phyloP scores from a whole-genome alignment of 1,284 basidiomycete species.

The Abortiporus biennis region DNA sequence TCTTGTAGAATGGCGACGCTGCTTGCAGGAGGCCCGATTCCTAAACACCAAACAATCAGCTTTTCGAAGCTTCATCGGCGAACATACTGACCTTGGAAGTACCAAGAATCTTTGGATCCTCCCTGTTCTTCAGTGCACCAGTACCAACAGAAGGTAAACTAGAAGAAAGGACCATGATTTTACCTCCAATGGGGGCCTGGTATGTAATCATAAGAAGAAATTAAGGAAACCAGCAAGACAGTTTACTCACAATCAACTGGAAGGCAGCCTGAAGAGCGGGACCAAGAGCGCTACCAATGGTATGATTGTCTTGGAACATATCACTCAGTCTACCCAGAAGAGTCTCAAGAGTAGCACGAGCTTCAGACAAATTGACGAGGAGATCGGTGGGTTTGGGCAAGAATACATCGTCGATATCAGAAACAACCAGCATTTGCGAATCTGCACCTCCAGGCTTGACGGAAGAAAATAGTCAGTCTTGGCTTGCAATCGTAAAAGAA shows the following conservation, averaged over 20 bases:
- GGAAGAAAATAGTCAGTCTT: conserved; percentile 6
- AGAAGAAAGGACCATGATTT: conserved; percentile 88
- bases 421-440: conserved; percentile 93
- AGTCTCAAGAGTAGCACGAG: conserved; percentile 75
- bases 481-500: conserved; percentile 1
- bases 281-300: conserved; percentile 92
- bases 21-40: conserved; percentile 87
- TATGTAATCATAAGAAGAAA: conserved; percentile 7
- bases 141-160: conserved; percentile 86
- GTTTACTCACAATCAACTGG: conserved; percentile 79
- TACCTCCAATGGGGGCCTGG: conserved; percentile 78
- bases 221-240: conserved; percentile 2
- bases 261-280: conserved; percentile 94
- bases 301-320: conserved; percentile 95
- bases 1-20: conserved; percentile 95
- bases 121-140: conserved; percentile 92
- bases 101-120: conserved; percentile 94
- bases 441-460: conserved; percentile 79
- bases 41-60: conserved; percentile 26
- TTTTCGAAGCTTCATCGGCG: neutral
- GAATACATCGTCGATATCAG: conserved; percentile 96
- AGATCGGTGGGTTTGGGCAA: conserved; percentile 95
- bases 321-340: conserved; percentile 83
- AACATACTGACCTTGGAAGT: conserved; percentile 73
- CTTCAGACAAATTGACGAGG: conserved; percentile 89